A percentile compares a stretch with the other conserved stretches of the same genome.
These are phyloP conservation scores for Magnusiomyces fungicola DNA, from an alignment of 1,139 yeast species.

Conservation along the genomic window DNA sequence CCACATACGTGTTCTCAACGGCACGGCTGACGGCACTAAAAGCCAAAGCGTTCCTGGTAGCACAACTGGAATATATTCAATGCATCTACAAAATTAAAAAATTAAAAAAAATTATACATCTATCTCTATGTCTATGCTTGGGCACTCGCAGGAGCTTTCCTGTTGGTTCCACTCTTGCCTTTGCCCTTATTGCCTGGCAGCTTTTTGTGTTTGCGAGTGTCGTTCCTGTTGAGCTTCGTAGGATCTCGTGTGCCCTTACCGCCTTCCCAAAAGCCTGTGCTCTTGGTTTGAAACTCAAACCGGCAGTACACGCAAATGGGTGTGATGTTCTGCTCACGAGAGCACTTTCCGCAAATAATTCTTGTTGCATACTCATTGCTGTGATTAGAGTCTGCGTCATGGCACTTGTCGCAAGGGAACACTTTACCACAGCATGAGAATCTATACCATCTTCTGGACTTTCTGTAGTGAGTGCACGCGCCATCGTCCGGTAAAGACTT, in stretches of 20 bases:
- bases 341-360: constrained; percentile 39
- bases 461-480: constrained; percentile 36
- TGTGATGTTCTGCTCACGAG: constrained; percentile 37
- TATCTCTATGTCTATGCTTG: background rate
- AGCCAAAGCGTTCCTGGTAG: no score
- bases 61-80: no score
- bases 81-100: no score
- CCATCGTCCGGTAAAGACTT: constrained; percentile 37
- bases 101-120: no score
- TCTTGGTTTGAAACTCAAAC: constrained; percentile 30
- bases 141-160: no score
- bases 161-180: background rate
- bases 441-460: constrained; percentile 39
- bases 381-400: constrained; percentile 34
- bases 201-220: constrained; percentile 36
- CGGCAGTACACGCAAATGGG: constrained; percentile 33
- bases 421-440: constrained; percentile 38
- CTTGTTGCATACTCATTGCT: constrained; percentile 34
- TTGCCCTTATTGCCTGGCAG: background rate
- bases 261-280: constrained; percentile 40
- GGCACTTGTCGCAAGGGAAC: constrained; percentile 39
- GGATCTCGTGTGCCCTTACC: constrained; percentile 39
- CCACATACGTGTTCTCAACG: no score
- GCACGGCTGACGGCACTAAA: no score
- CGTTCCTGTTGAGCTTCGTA: constrained; percentile 35